These are phyloP conservation scores for Cladosporium sp. DNA, from an alignment of 2,329 filamentous ascomycete genomes.

Conservation along the genomic window DNA sequence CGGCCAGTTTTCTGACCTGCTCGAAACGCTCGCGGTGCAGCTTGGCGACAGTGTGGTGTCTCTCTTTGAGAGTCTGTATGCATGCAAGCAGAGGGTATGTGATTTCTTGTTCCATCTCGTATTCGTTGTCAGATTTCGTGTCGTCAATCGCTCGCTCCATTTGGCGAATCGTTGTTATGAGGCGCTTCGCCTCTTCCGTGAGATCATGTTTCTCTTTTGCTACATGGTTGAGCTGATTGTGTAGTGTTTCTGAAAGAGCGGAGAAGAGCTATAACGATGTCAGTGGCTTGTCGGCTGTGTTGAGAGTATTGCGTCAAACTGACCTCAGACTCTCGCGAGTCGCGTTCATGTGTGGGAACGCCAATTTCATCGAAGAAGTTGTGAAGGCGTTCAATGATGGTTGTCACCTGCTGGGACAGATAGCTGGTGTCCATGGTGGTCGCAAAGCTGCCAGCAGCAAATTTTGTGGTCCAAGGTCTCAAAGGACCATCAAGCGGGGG, in stretches of 20 bases:
- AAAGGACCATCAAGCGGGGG: constrained; percentile 18
- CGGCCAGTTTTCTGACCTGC: constrained; percentile 90
- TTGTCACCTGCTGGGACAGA: constrained; percentile 90
- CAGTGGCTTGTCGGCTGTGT: constrained; percentile 1
- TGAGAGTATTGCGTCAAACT: constrained; percentile 25
- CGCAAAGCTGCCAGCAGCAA: constrained; percentile 28
- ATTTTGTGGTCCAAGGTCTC: constrained; percentile 14
- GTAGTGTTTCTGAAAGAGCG: constrained; percentile 84
- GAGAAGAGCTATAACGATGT: constrained; percentile 62
- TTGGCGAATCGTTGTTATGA: constrained; percentile 81
- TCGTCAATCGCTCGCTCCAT: constrained; percentile 91
- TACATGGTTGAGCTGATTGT: constrained; percentile 82
- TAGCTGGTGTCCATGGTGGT: constrained; percentile 79
- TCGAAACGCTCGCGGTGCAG: constrained; percentile 88
- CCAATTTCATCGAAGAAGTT: constrained; percentile 97
- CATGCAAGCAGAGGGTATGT: constrained; percentile 80
- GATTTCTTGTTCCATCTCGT: constrained; percentile 63
- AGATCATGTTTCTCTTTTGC: constrained; percentile 85
- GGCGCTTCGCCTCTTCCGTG: constrained; percentile 80
- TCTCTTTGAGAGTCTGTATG: constrained; percentile 75
- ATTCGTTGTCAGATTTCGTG: constrained; percentile 58
- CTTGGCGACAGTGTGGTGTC: constrained; percentile 72
- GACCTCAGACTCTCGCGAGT: constrained; percentile 84
- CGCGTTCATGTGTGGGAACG: constrained; percentile 87
- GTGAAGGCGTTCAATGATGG: constrained; percentile 87